These are phyloP conservation scores for Kodamaea sp. DNA, from an alignment of 1,139 yeast genomes.

Conservation along the genomic window DNA sequence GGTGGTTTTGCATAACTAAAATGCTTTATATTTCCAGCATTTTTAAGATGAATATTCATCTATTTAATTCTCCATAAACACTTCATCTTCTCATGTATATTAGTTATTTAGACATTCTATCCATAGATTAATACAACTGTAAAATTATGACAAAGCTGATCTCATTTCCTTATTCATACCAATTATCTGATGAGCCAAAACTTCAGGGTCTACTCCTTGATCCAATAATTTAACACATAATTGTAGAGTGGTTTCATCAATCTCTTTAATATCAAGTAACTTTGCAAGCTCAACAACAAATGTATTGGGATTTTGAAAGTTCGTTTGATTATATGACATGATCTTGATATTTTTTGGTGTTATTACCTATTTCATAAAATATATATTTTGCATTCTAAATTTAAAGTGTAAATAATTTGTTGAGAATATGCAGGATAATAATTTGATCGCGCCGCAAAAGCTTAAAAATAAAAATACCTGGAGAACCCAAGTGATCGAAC, in stretches of 20 bases:
- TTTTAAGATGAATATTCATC: constrained; percentile 1
- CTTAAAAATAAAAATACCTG: too few relatives aligned
- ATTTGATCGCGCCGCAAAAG: too few relatives aligned
- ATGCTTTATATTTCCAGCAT: constrained; percentile 2
- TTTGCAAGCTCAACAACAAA: constrained; percentile 27
- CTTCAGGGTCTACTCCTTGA: constrained; percentile 36
- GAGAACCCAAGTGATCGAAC: not conserved
- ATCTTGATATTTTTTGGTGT: not conserved
- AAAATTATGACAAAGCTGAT: constrained; percentile 11
- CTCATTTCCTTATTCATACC: constrained; percentile 27
- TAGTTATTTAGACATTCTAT: not conserved
- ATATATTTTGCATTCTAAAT: not conserved
- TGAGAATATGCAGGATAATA: too few relatives aligned
- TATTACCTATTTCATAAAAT: not conserved
- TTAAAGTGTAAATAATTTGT: too few relatives aligned
- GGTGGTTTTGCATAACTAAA: constrained; percentile 27
- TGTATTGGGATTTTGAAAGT: constrained; percentile 13
- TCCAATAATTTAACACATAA: constrained; percentile 37
- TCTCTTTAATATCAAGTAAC: constrained; percentile 21
- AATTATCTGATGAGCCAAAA: constrained; percentile 26
- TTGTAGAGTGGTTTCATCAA: constrained; percentile 31
- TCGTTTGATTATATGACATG: constrained; percentile 8
- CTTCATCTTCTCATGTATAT: not conserved
- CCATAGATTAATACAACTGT: not conserved
- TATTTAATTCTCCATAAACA: not conserved